Conservation (phyloP, 129 eudicot genomes). For the Ambrosia trifida region DNA sequence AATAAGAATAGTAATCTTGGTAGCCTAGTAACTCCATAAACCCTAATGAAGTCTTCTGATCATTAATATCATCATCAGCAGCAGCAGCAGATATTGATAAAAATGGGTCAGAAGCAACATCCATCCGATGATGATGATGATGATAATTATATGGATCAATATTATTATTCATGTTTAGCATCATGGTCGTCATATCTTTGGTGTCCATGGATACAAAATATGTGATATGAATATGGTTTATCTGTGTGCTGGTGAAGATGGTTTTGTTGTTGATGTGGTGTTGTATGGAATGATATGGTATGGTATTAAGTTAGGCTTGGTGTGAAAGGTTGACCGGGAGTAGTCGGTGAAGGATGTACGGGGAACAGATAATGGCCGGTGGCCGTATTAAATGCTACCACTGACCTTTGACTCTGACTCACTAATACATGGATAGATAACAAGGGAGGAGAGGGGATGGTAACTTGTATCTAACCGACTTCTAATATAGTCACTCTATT, state of each 20-base stretch:
- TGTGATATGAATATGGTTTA: not conserved
- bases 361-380: slow-evolving; percentile 1
- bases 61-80: not conserved
- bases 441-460: not conserved
- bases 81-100: not conserved
- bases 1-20: not conserved
- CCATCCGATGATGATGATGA: not conserved
- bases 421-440: not conserved
- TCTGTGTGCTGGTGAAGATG: not conserved
- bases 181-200: not conserved
- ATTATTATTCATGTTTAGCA: not conserved
- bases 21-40: slow-evolving; percentile 8
- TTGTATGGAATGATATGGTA: too few species aligned
- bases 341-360: not conserved
- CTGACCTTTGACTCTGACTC: slow-evolving; percentile 20
- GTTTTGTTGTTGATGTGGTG: not conserved
- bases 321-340: slow-evolving; percentile 15
- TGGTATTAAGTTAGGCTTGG: not conserved
- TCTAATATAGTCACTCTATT: slow-evolving; percentile 16
- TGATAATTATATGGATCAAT: not conserved
- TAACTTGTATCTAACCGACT: slow-evolving; percentile 34
- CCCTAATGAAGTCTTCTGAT: slow-evolving; percentile 11
- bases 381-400: slow-evolving; percentile 6
- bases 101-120: not conserved
- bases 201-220: not conserved